Evolutionary conservation across 139 green algal species (phyloP), one percentile per base, ranked within the genome.

Genomic region (Micractinium sp.): DNA sequence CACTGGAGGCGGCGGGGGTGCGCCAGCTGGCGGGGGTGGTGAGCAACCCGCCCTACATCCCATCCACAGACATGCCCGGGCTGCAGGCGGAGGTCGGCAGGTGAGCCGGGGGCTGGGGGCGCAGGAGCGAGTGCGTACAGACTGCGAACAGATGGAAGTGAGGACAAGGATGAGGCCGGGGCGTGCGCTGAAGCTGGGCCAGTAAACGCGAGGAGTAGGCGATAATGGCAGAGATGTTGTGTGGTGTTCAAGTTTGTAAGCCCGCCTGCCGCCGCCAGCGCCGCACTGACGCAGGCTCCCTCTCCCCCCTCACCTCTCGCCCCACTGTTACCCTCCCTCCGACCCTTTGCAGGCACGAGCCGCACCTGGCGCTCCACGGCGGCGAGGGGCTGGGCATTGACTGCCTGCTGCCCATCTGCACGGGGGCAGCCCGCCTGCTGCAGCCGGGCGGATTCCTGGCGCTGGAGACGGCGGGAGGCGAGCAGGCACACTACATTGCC

Each of bases 41-140:
- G 15, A 97, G 93, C 91, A 99, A 99, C 91, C 97, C 97, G 23
- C 97, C 97, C 12, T 99, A 99, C 94, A 98, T 99, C 36, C 92
- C 94, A 3, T 75, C 76, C 0, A 53, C 81, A 0, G 38, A 96
- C 66, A 93, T 99, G 91, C 53, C 75, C 0, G 88, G 84, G 18
- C 87, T 98, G 91, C 95, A 93, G 87, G 87, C 87, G 39, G 90
- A 93, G 76, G 90, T 93, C 25, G 91, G 76, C 36, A 89, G 90
- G 89, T 92, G 61, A 27, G 87, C 31, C 2, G 63, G 9, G 47
- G 47, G 47, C 47, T 56, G 47, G 47, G 47, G 47, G 47, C 47
- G n/a, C n/a, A n/a, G n/a, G n/a, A n/a, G n/a, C n/a, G n/a, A n/a
- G n/a, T n/a, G n/a, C n/a, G n/a, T n/a, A n/a, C n/a, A n/a, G n/a